Conservation (phyloP, 2,329 filamentous ascomycete genomes). For the Tolypocladium nubicola region DNA sequence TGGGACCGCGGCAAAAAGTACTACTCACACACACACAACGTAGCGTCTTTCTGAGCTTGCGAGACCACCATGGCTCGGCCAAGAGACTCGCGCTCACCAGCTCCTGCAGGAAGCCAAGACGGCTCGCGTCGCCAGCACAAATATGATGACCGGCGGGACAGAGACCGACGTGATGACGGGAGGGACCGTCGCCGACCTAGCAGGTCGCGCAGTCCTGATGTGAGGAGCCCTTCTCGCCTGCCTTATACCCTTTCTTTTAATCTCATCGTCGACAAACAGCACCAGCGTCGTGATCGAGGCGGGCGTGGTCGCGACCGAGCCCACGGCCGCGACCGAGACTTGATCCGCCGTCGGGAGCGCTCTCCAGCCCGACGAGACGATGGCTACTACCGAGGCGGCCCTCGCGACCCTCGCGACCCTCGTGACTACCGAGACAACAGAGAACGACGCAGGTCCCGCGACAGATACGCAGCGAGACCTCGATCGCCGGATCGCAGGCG, state of each 20-base stretch:
- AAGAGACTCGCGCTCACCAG: slow-evolving; percentile 76
- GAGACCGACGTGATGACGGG: slow-evolving; percentile 38
- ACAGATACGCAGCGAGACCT: slow-evolving; percentile 47
- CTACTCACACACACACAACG: slow-evolving; percentile 20
- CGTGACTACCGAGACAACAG: slow-evolving; percentile 15
- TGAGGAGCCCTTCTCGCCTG: slow-evolving; percentile 27
- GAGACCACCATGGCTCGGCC: slow-evolving; percentile 48
- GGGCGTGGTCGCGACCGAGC: slow-evolving; percentile 27
- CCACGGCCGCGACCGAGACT: slow-evolving; percentile 37
- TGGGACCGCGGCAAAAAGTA: slow-evolving; percentile 19
- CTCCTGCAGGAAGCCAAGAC: slow-evolving; percentile 78
- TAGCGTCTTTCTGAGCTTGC: slow-evolving; percentile 30
- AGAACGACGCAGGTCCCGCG: slow-evolving; percentile 56
- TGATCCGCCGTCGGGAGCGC: slow-evolving; percentile 57
- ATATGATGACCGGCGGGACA: slow-evolving; percentile 47
- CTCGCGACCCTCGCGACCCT: slow-evolving; percentile 27
- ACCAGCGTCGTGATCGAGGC: slow-evolving; percentile 47
- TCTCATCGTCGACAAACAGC: slow-evolving; percentile 34
- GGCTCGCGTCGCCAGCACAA: slow-evolving; percentile 59
- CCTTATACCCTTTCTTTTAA: slow-evolving; percentile 11
- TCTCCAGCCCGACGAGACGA: slow-evolving; percentile 59
- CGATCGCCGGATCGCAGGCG: slow-evolving; percentile 49
- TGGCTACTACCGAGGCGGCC: slow-evolving; percentile 48
- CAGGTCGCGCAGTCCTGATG: slow-evolving; percentile 54
- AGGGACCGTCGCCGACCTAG: slow-evolving; percentile 44